These are phyloP conservation scores for Fusarium penzigii DNA, from an alignment of 2,329 filamentous ascomycete genomes.

Conservation along the genomic window DNA sequence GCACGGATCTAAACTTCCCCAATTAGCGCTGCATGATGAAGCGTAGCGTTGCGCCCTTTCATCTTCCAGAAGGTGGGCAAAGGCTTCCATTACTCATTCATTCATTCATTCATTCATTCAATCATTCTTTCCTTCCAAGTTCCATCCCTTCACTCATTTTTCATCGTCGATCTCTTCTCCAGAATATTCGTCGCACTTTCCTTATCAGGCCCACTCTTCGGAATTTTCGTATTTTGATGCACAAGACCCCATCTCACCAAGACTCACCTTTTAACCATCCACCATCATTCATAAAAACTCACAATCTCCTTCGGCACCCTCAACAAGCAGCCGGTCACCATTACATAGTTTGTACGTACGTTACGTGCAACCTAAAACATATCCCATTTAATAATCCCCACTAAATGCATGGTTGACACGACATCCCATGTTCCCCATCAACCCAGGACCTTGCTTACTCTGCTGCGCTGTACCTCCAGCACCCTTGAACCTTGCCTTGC, in stretches of 20 bases:
- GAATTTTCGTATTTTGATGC: not conserved
- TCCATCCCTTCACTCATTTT: no score
- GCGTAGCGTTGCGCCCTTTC: constrained; percentile 23
- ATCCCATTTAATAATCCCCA: not conserved
- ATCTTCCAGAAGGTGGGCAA: constrained; percentile 11
- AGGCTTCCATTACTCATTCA: constrained; percentile 18
- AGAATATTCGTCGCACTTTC: not conserved
- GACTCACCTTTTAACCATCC: not conserved
- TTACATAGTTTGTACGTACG: no score
- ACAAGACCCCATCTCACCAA: not conserved
- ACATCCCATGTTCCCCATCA: constrained; percentile 4
- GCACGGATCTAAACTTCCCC: not conserved
- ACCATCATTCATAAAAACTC: not conserved
- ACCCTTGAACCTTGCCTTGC: constrained; percentile 19
- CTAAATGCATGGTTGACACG: not conserved
- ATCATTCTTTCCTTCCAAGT: not conserved
- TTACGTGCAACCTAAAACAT: not conserved
- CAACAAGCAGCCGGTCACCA: no score
- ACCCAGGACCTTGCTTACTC: not conserved
- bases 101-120: constrained; percentile 19
- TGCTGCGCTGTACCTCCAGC: no score
- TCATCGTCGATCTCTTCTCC: no score
- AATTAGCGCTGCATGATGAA: constrained; percentile 16
- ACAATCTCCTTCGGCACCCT: no score
- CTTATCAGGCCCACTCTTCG: not conserved